Base-by-base conservation (phyloP, 2,329 filamentous ascomycete species). In the Colletotrichum incanum region DNA sequence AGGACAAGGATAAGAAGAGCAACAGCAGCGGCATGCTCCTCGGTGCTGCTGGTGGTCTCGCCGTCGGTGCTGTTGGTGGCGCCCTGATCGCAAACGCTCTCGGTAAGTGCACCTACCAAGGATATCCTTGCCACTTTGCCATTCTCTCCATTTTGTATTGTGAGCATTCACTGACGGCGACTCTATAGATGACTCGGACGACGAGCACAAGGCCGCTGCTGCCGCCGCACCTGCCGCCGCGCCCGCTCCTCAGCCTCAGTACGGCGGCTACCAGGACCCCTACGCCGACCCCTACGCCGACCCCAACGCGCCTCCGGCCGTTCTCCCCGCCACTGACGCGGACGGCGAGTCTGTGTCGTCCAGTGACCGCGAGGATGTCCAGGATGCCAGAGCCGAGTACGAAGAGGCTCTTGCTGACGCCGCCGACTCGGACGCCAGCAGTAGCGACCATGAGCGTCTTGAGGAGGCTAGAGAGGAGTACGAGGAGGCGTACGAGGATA, bases 1-100 rank as follows among this genome's bases (percentile, higher is more conserved):
- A 81, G 74, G 77, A 81, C 28, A 67, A 78, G 73, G 80, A 85
- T 74, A 82, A 83, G 76, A 80, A 81, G 50, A 85, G 85, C 69
- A 84, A 85, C 66, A 87, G 84, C 74, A 88, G 86, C 26, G 87
- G 87, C 76, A 84, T 90, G 78, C 81, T 92, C 55, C 84, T 90
- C 28, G 90, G 86, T 54, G 90, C 88, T 62, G 88, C 87, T 12
- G 90, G 85, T 45, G 91, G 91, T 80, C 78, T 92, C 26, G 90
- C 87, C 1, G 81, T 87, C 16, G 89, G 89, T 75, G 87, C 85
- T 65, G 78, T 89, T 49, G 91, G 87, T 31, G 90, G 90, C 62
- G 90, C 88, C 3, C 76, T 90, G 56, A 82, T 92, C 65, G 87
- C 86, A 54, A 85, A 92, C 76, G 88, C 87, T 65, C 76, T 90